These are phyloP conservation scores for Backusella australiensis DNA, from an alignment of 192 early-diverging fungal species.

Conservation along the genomic window DNA sequence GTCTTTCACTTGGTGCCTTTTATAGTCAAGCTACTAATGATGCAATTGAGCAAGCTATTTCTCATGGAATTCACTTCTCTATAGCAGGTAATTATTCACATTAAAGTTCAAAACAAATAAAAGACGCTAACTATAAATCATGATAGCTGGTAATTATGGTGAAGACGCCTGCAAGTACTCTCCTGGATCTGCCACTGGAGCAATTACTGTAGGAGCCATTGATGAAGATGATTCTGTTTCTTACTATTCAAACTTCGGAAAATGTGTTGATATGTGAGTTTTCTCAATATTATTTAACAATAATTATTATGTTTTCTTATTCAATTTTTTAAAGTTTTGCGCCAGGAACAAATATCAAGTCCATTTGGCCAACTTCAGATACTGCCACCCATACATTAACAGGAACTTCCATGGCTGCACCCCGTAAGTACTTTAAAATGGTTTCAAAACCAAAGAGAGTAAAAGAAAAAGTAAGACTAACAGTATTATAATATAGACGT, in stretches of 20 bases:
- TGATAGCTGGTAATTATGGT: constrained; percentile 54
- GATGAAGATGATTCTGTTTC: constrained; percentile 56
- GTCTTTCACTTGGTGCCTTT: constrained; percentile 52
- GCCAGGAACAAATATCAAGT: constrained; percentile 49
- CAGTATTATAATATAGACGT: constrained; percentile 25
- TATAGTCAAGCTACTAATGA: constrained; percentile 45
- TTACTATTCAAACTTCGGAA: constrained; percentile 55
- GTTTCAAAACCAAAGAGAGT: neutral
- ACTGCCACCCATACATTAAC: constrained; percentile 57
- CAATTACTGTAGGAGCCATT: constrained; percentile 60
- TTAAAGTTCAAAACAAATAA: neutral
- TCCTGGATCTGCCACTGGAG: constrained; percentile 51
- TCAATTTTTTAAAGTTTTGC: constrained; percentile 33
- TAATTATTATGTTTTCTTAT: neutral
- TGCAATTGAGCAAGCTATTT: constrained; percentile 49
- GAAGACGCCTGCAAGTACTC: constrained; percentile 57
- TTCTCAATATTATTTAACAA: neutral
- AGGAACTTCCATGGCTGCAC: constrained; percentile 83
- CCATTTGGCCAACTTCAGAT: constrained; percentile 57
- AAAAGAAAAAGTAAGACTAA: neutral
- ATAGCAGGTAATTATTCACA: constrained; percentile 36
- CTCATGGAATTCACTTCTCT: constrained; percentile 47
- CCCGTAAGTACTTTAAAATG: constrained; percentile 49
- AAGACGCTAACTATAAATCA: neutral
- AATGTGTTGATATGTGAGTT: constrained; percentile 51